phyloP scores from a whole-genome alignment of 176 grass and related monocot genomes.

The Ensete glaucum region DNA sequence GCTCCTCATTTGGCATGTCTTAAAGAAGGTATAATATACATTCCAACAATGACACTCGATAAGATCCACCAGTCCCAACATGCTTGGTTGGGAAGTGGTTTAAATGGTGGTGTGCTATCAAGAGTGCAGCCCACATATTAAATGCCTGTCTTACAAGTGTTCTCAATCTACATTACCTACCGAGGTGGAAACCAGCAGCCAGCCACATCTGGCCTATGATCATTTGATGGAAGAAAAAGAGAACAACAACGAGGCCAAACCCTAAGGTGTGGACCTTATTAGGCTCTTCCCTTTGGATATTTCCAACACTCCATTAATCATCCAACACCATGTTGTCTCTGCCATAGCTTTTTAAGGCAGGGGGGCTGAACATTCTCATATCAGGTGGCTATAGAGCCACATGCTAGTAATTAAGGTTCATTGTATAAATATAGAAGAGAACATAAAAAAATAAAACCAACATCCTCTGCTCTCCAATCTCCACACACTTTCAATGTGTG shows the following conservation, averaged over 20 bases:
- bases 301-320: neutral
- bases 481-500: too few relatives aligned
- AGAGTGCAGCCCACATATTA: neutral
- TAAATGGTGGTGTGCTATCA: too few relatives aligned
- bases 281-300: neutral
- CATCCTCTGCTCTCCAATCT: too few relatives aligned
- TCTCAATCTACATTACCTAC: neutral
- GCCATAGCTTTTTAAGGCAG: neutral
- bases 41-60: too few relatives aligned
- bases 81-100: too few relatives aligned
- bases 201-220: neutral
- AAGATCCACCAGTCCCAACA: too few relatives aligned
- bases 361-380: neutral
- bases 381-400: neutral
- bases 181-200: neutral
- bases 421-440: too few relatives aligned
- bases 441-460: too few relatives aligned
- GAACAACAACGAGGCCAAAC: neutral
- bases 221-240: neutral
- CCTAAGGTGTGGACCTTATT: too few relatives aligned
- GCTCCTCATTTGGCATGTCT: too few relatives aligned
- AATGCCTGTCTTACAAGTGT: neutral
- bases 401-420: too few relatives aligned
- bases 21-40: too few relatives aligned
- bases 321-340: neutral